These are phyloP conservation scores for Thelephora ganbajun DNA, from an alignment of 768 basidiomycete genomes.

Conservation along the genomic window DNA sequence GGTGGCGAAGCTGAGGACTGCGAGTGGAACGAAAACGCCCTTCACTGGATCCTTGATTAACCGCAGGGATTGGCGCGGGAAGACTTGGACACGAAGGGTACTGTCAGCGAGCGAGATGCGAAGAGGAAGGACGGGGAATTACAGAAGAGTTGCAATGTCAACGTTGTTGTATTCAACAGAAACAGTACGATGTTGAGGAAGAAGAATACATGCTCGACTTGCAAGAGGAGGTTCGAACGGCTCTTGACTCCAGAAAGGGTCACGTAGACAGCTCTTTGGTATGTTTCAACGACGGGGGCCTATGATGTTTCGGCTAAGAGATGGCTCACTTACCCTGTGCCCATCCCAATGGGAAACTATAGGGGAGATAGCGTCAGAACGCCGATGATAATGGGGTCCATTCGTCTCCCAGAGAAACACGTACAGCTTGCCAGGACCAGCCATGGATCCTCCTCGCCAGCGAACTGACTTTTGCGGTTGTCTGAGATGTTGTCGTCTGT, in stretches of 20 bases:
- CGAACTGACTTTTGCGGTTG: background rate
- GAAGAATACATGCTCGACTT: conserved; percentile 29
- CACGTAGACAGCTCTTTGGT: conserved; percentile 29
- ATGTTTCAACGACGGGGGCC: background rate
- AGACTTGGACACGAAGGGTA: conserved; percentile 18
- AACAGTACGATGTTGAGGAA: conserved; percentile 32
- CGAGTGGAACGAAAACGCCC: conserved; percentile 28
- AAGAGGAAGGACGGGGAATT: background rate
- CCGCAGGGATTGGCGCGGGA: conserved; percentile 26
- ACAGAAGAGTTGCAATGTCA: conserved; percentile 29
- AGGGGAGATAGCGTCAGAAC: conserved; percentile 9
- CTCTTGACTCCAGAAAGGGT: conserved; percentile 26
- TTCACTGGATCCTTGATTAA: conserved; percentile 30
- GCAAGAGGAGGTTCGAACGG: conserved; percentile 18
- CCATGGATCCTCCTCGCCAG: background rate
- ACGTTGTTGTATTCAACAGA: conserved; percentile 26
- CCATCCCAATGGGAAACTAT: conserved; percentile 36
- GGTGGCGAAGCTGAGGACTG: conserved; percentile 34
- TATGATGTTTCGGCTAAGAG: background rate
- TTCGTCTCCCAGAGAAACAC: background rate
- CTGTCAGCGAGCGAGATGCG: too few relatives aligned
- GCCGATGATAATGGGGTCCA: conserved; percentile 11
- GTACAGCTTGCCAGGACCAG: background rate
- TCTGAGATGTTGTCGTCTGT: background rate
- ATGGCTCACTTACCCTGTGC: conserved; percentile 14